A percentile compares a stretch with the other conserved stretches of the same genome.
These are phyloP conservation scores for Dichotomopilus funicola DNA, from an alignment of 2,329 filamentous ascomycete species.

Conservation along the genomic window DNA sequence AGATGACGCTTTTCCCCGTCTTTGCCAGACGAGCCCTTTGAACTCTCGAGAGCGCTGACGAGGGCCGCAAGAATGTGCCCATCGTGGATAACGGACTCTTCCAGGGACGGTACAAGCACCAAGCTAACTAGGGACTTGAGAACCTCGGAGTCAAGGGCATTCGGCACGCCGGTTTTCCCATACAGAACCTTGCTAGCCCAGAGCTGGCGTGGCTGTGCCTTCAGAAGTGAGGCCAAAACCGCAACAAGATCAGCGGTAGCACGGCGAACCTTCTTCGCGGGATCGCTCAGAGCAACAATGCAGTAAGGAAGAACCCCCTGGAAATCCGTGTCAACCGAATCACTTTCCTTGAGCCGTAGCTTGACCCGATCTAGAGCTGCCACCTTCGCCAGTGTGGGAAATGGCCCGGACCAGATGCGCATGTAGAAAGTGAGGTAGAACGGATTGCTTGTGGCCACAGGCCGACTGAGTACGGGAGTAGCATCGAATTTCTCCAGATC, in stretches of 20 bases:
- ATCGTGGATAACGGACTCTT: slow-evolving; percentile 79
- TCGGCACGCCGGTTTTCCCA: slow-evolving; percentile 45
- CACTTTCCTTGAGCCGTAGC: slow-evolving; percentile 45
- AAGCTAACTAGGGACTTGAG: slow-evolving; percentile 55
- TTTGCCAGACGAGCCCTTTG: slow-evolving; percentile 27
- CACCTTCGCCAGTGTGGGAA: slow-evolving; percentile 61
- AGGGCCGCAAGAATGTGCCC: slow-evolving; percentile 62
- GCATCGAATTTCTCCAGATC: slow-evolving; percentile 47
- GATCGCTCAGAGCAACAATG: slow-evolving; percentile 66
- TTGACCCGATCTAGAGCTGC: slow-evolving; percentile 63
- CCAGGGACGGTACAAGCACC: slow-evolving; percentile 66
- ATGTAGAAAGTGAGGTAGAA: slow-evolving; percentile 72
- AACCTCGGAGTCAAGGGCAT: slow-evolving; percentile 54
- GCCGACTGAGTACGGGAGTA: slow-evolving; percentile 47
- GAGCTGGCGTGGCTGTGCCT: slow-evolving; percentile 24
- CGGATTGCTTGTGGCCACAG: slow-evolving; percentile 50
- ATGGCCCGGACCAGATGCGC: slow-evolving; percentile 65
- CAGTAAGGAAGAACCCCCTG: slow-evolving; percentile 81
- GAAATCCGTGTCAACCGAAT: slow-evolving; percentile 53
- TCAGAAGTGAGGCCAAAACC: slow-evolving; percentile 47
- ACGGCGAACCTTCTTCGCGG: slow-evolving; percentile 67
- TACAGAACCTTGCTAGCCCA: slow-evolving; percentile 66
- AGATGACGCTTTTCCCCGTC: slow-evolving; percentile 28
- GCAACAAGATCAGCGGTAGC: slow-evolving; percentile 64
- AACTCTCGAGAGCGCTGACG: slow-evolving; percentile 52